These are phyloP conservation scores for Botrytis medusae DNA, from an alignment of 2,329 filamentous ascomycete species.

Conservation along the genomic window DNA sequence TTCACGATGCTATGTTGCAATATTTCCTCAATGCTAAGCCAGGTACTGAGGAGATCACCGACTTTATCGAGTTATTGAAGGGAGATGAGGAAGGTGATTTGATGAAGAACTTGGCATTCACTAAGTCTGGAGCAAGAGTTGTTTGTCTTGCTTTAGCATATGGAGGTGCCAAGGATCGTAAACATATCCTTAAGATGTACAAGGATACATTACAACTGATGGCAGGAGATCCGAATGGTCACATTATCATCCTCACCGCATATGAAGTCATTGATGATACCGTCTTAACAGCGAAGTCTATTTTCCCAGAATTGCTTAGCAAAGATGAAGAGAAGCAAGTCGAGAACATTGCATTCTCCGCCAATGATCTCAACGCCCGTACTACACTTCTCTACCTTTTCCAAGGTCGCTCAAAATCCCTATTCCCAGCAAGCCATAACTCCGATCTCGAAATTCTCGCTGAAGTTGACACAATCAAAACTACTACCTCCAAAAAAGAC, in stretches of 20 bases:
- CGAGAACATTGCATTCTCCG: conserved; percentile 63
- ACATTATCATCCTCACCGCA: conserved; percentile 78
- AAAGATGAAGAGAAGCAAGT: conserved; percentile 63
- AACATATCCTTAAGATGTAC: conserved; percentile 82
- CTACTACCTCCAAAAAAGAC: conserved; percentile 90
- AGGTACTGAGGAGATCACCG: conserved; percentile 77
- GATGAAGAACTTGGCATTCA: conserved; percentile 95
- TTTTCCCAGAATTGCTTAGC: conserved; percentile 83
- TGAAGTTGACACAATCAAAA: conserved; percentile 76
- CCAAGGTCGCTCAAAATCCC: conserved; percentile 60
- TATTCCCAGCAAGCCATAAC: conserved; percentile 62
- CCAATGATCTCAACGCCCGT: conserved; percentile 64
- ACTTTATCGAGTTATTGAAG: conserved; percentile 88
- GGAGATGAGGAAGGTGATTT: conserved; percentile 88
- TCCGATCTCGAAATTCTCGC: conserved; percentile 69
- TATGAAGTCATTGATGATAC: conserved; percentile 96
- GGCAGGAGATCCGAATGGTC: conserved; percentile 75
- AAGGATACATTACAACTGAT: conserved; percentile 86
- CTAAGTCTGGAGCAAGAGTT: conserved; percentile 79
- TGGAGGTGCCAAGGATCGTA: conserved; percentile 88
- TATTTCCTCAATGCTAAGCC: conserved; percentile 81
- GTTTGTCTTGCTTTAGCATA: conserved; percentile 80
- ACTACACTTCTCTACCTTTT: conserved; percentile 79
- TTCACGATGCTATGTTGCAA: conserved; percentile 97
- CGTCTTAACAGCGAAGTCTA: conserved; percentile 78